These are phyloP conservation scores for Rosa persica DNA, from an alignment of 306 rosid genomes.

Conservation along the genomic window DNA sequence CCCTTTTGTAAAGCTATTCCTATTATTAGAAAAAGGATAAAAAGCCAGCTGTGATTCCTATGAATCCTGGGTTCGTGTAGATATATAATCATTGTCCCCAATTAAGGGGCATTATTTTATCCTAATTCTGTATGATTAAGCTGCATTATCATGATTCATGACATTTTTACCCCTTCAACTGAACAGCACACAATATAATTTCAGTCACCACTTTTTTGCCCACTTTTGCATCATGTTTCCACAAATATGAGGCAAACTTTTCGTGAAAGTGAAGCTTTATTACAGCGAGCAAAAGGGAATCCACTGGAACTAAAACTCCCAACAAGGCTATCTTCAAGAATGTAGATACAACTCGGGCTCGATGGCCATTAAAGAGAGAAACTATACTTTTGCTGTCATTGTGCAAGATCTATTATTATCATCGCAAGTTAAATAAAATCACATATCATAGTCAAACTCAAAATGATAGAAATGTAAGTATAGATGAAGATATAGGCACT, in stretches of 20 bases:
- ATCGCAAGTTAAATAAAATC: too few species aligned
- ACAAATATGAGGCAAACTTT: conserved; percentile 16
- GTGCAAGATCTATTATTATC: too few species aligned
- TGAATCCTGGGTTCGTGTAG: not conserved
- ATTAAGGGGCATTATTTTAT: not conserved
- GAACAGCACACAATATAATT: not conserved
- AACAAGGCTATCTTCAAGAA: not conserved
- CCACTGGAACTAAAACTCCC: not conserved
- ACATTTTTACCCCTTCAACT: conserved; percentile 3
- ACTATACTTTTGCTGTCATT: too few species aligned
- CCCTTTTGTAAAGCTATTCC: not conserved
- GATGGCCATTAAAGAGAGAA: not conserved
- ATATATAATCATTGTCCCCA: not conserved
- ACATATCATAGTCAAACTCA: too few species aligned
- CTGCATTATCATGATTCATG: not conserved
- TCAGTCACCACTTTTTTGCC: not conserved
- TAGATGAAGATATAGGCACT: too few species aligned
- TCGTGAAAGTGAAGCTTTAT: conserved; percentile 29
- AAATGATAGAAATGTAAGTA: too few species aligned
- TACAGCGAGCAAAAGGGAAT: not conserved
- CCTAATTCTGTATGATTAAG: not conserved
- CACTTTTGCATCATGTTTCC: not conserved
- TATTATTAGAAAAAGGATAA: not conserved
- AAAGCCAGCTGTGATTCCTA: not conserved
- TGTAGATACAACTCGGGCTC: not conserved